phyloP scores from a whole-genome alignment of 768 basidiomycete species.

The Leccinum longicurvipes region DNA sequence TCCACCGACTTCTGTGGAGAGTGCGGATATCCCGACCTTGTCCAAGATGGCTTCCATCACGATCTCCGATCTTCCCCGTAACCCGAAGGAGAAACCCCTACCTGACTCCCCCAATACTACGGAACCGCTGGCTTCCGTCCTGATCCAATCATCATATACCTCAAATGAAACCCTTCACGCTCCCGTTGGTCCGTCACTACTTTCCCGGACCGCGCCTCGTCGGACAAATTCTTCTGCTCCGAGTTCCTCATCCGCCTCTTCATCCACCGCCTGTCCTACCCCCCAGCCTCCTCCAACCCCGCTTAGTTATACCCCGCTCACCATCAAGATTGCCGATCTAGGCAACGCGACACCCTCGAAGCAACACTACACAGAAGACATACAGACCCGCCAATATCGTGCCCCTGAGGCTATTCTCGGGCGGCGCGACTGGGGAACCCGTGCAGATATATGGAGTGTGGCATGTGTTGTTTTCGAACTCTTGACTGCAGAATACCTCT shows the following conservation, averaged over 20 bases:
- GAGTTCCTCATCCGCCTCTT: slow-evolving; percentile 20
- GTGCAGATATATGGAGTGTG: slow-evolving; percentile 88
- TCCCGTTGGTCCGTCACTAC: slow-evolving; percentile 47
- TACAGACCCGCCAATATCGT: slow-evolving; percentile 95
- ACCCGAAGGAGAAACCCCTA: background rate
- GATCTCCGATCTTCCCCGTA: slow-evolving; percentile 8
- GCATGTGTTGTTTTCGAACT: slow-evolving; percentile 92
- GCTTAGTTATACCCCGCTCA: slow-evolving; percentile 46
- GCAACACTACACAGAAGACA: slow-evolving; percentile 90
- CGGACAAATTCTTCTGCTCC: slow-evolving; percentile 14
- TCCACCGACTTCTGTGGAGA: slow-evolving; percentile 50
- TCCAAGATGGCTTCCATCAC: slow-evolving; percentile 27
- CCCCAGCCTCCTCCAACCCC: slow-evolving; percentile 24
- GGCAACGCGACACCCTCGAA: slow-evolving; percentile 92
- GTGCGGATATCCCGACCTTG: slow-evolving; percentile 38
- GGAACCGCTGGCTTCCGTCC: slow-evolving; percentile 17
- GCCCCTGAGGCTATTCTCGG: slow-evolving; percentile 93
- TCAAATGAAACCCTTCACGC: slow-evolving; percentile 18
- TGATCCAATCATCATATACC: slow-evolving; percentile 25
- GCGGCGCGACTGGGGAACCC: slow-evolving; percentile 78
- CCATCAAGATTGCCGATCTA: slow-evolving; percentile 90
- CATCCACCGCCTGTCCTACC: slow-evolving; percentile 20
- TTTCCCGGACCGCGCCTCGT: slow-evolving; percentile 61
- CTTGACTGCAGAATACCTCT: slow-evolving; percentile 87
- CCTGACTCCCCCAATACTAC: background rate